Evolutionary conservation across 495 filamentous ascomycete species (phyloP), one percentile per base, ranked within the genome.

Genomic region (Penicillium roqueforti): DNA sequence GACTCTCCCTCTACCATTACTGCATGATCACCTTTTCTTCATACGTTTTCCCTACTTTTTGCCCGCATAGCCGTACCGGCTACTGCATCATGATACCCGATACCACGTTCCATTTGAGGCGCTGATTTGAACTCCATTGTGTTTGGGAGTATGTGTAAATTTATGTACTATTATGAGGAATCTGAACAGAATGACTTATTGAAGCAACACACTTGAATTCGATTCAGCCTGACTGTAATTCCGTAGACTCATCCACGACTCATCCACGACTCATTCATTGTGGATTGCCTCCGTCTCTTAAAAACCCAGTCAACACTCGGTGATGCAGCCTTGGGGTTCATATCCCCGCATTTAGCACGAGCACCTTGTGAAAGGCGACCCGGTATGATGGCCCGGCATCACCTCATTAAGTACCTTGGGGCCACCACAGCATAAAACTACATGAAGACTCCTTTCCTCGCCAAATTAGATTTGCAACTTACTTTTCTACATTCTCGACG

Each of bases 61-160:
- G 14, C 36, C 32, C 26, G 41, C 52, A 53, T 51, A 36, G 29
- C 19, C 37, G 41, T 34, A 45, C 23, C 26, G 52, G 56, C 53
- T 32, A 28, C 49, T 56, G 51, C 56, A 62, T 47, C 31, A 56
- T 62, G 62, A 65, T 65, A 65, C 62, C 62, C 62, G 51, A 55
- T 36, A 49, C 34, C 54, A 42, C 45, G 38, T 56, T 58, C 22
- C 43, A 54, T 58, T 38, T 53, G 58, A n/a, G n/a, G 61, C 58
- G 55, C 58, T 64, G 7, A 25, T 43, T 28, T 53, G 26, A 34
- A 10, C 16, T 11, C 26, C 29, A 16, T 19, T 26, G 39, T 18
- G 32, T 36, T 40, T 28, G 19, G 9, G 25, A 29, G 9, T 26
- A n/a, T n/a, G 13, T 50, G 54, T 34, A 36, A 32, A 29, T 43